Evolutionary conservation across 805 yeast species (phyloP).

Genomic region (Metschnikowia bowlesiae): DNA sequence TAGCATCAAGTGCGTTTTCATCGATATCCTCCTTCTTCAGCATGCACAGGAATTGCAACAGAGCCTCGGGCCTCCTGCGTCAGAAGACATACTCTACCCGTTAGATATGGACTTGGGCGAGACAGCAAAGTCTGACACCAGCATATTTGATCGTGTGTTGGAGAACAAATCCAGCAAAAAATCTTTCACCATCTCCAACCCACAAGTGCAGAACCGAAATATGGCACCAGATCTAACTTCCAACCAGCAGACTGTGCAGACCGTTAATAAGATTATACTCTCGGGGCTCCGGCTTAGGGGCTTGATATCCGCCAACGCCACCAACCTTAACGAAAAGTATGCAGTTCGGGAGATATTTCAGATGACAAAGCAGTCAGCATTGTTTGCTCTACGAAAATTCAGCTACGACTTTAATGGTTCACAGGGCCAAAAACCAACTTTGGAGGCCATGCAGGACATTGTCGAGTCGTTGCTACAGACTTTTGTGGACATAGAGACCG

Average conservation of each 20-base stretch:
- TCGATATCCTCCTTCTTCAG: conserved; percentile 19
- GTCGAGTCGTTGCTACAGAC: conserved; percentile 37
- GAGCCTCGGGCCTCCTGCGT: not conserved
- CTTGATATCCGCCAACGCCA: conserved; percentile 20
- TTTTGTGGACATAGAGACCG: conserved; percentile 31
- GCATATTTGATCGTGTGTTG: conserved; percentile 35
- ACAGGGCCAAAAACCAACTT: conserved; percentile 9
- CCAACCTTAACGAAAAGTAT: conserved; percentile 28
- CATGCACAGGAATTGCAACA: conserved; percentile 5
- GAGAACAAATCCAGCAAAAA: conserved; percentile 20
- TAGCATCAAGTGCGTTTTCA: conserved; percentile 15
- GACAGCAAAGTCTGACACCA: conserved; percentile 14
- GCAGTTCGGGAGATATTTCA: conserved; percentile 38
- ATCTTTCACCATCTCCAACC: conserved; percentile 8
- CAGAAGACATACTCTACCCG: conserved; percentile 5
- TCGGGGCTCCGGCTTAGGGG: conserved; percentile 43
- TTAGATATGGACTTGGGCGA: conserved; percentile 1
- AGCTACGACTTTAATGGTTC: conserved; percentile 24
- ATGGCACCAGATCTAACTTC: conserved; percentile 18
- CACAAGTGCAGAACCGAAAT: conserved; percentile 6
- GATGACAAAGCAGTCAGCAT: conserved; percentile 36
- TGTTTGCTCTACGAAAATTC: conserved; percentile 37
- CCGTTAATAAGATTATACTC: conserved; percentile 31
- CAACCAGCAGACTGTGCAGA: conserved; percentile 30
- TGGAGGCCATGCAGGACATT: conserved; percentile 34